Base-by-base conservation (phyloP, 352 stramenopile genomes). In the Pythium rishiriense region DNA sequence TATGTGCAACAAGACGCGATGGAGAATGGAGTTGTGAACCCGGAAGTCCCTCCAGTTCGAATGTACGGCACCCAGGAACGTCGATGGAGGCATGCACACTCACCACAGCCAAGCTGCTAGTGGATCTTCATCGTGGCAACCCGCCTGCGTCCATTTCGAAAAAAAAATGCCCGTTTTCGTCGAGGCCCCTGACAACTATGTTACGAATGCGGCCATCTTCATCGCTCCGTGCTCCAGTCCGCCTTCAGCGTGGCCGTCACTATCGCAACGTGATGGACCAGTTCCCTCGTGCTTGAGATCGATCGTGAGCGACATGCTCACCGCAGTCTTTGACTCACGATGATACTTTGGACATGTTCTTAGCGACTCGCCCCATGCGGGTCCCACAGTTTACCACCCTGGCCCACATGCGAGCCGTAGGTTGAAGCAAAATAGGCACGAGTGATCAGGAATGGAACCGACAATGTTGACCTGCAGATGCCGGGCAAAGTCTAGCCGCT, bases 381-480 rank as follows among this genome's bases (percentile, higher is more conserved):
- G 33, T 25, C 9, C 33, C 39, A 4, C 80, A 48, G 26, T 81
- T 70, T 8, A 49, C 69, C 24, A 70, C 73, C 11, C 52, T 61
- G 2, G 69, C 63, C 0, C 21, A 2, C 48, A 60, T 0, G 64
- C 64, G 0, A 42, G n/a, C 22, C 70, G 48, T 4, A 79, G 21
- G 50, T 71, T 59, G 12, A 68, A 61, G 9, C 74, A 19, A 29
- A 79, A 74, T 1, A n/a, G n/a, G 64, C 72, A 5, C 61, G 59
- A 22, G 72, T 76, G 19, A 79, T 64, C 5, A 75, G 50, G 21
- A 81, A 70, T 12, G 71, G 63, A 10, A n/a, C 73, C 68, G 9
- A 83, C 28, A 0, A 47, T 25, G 64, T 83, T 86, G 35, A 75
- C 53, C 45, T 84, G 60, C 31, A 84, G 65, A 29, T 81, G 58